Percentiles rank a stretch among this genome's conserved stretches.
Evolutionary conservation across 1,284 basidiomycete species (phyloP).

Genomic region (Naganishia liquefaciens): DNA sequence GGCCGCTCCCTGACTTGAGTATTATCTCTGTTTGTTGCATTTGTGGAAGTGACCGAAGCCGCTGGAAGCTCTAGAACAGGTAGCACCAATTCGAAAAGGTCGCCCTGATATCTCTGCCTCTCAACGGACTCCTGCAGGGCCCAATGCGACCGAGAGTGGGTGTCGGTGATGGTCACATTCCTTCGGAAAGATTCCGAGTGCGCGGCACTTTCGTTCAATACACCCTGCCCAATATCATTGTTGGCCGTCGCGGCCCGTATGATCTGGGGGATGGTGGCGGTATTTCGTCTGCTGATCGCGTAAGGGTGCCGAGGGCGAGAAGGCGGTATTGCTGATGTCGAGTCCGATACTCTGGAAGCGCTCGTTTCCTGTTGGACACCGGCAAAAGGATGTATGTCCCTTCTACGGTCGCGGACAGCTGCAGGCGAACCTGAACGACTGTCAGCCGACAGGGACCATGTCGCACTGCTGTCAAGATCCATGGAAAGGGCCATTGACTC

Average conservation of each 20-base stretch:
- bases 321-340: neutral
- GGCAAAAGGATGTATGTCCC: neutral
- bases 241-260: constrained; percentile 2
- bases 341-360: neutral
- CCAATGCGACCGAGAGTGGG: constrained; percentile 27
- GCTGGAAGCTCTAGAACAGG: constrained; percentile 22
- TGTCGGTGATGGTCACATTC: neutral
- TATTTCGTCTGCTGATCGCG: constrained; percentile 16
- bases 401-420: neutral
- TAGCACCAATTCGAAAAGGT: constrained; percentile 21
- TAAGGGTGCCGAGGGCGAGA: neutral
- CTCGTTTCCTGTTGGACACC: neutral
- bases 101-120: constrained; percentile 25
- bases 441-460: constrained; percentile 11
- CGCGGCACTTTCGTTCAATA: neutral
- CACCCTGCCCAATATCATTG: neutral
- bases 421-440: constrained; percentile 10
- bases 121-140: constrained; percentile 25
- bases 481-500: constrained; percentile 19
- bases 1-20: neutral
- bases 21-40: neutral
- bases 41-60: neutral
- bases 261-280: constrained; percentile 13
- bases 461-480: constrained; percentile 21
- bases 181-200: constrained; percentile 3